Evolutionary conservation across 306 rosid genomes (phyloP).

Genomic region (Amphicarpaea edgeworthii): DNA sequence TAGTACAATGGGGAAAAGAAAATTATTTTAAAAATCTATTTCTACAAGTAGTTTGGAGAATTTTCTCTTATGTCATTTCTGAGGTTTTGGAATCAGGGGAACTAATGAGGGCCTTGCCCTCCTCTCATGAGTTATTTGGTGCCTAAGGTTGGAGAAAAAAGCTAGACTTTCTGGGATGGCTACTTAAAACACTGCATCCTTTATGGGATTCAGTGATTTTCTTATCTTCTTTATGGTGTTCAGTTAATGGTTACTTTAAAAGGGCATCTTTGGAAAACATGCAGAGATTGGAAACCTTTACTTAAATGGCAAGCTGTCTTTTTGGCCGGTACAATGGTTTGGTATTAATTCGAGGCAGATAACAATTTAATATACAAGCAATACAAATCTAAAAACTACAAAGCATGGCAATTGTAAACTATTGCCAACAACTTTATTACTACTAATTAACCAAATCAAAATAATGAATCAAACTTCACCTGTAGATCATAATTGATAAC

Average conservation of each 20-base stretch:
- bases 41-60: not conserved
- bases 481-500: conserved; percentile 78
- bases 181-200: conserved; percentile 8
- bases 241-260: no score
- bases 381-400: not conserved
- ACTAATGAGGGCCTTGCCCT: not conserved
- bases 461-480: conserved; percentile 57
- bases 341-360: conserved; percentile 39
- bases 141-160: conserved; percentile 14
- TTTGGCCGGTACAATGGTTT: conserved; percentile 23
- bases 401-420: not conserved
- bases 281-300: no score
- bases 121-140: not conserved
- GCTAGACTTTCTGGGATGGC: conserved; percentile 22
- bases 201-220: conserved; percentile 11
- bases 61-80: not conserved
- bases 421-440: conserved; percentile 24
- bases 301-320: not conserved
- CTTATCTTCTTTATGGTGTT: not conserved
- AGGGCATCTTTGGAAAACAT: no score
- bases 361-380: not conserved
- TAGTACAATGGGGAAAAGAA: conserved; percentile 10
- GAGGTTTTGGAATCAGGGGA: not conserved
- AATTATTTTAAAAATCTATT: conserved; percentile 5
- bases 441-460: conserved; percentile 29